phyloP scores from a whole-genome alignment of 805 yeast genomes.

The Lachancea waltii region DNA sequence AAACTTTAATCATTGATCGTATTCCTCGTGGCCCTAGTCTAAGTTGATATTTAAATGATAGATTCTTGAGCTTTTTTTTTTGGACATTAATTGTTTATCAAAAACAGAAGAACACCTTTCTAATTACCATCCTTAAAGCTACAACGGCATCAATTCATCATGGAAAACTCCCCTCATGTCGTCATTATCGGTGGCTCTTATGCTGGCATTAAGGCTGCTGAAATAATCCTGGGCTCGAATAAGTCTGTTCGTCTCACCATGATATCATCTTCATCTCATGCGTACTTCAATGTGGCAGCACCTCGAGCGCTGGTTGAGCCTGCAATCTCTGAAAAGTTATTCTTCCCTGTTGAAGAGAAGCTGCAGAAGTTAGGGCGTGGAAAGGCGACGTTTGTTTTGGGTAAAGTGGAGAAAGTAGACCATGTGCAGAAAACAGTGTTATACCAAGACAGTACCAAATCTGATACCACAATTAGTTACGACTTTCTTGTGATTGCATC shows the following conservation, averaged over 20 bases:
- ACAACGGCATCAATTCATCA: too few relatives aligned
- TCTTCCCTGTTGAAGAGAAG: conserved; percentile 3
- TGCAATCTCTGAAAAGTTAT: neutral
- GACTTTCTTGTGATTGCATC: conserved; percentile 5
- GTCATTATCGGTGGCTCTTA: conserved; percentile 5
- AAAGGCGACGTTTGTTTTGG: neutral
- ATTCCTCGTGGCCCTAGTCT: too few relatives aligned
- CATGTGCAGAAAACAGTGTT: neutral
- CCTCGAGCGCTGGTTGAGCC: conserved; percentile 4
- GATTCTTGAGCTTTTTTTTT: too few relatives aligned
- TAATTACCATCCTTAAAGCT: too few relatives aligned
- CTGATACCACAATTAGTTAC: neutral
- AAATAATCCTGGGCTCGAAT: neutral
- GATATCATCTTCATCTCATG: conserved; percentile 3
- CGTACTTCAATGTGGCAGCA: conserved; percentile 4
- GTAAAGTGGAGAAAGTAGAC: neutral
- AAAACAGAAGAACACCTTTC: too few relatives aligned
- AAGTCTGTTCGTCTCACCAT: neutral
- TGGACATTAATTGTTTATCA: too few relatives aligned
- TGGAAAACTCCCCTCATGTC: conserved; percentile 1
- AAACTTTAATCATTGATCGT: too few relatives aligned
- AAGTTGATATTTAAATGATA: too few relatives aligned
- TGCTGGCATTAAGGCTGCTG: conserved; percentile 5
- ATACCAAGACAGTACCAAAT: neutral
- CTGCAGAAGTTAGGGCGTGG: neutral